Conservation (phyloP, 2,329 filamentous ascomycete genomes). For the Fusarium anthophilum region DNA sequence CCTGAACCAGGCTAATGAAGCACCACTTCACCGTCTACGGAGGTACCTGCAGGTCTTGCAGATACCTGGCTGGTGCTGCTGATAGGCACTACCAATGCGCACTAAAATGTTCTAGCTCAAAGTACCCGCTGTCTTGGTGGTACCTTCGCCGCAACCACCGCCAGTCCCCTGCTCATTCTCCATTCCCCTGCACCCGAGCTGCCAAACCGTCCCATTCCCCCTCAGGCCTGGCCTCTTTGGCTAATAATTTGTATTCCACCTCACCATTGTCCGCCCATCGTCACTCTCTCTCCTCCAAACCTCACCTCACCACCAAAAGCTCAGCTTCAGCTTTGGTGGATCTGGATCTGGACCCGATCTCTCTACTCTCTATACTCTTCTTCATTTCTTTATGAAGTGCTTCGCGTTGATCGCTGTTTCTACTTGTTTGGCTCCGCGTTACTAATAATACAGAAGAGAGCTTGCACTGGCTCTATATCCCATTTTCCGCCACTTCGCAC, state of each 20-base stretch:
- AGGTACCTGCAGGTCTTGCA: slow-evolving; percentile 28
- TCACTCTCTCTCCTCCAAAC: slow-evolving; percentile 27
- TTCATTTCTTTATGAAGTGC: slow-evolving; percentile 31
- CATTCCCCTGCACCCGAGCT: slow-evolving; percentile 36
- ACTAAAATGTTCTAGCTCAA: slow-evolving; percentile 14
- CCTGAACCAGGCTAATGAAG: slow-evolving; percentile 42
- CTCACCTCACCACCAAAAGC: slow-evolving; percentile 11
- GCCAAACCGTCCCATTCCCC: slow-evolving; percentile 40
- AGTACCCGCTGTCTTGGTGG: slow-evolving; percentile 26
- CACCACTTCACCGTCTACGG: slow-evolving; percentile 30
- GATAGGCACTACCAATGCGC: not conserved
- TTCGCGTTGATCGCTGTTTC: slow-evolving; percentile 42
- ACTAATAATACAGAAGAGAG: slow-evolving; percentile 38
- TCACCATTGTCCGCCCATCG: slow-evolving; percentile 22
- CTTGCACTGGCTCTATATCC: not conserved
- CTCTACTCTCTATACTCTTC: slow-evolving; percentile 19
- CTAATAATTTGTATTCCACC: slow-evolving; percentile 36
- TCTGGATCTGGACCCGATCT: not conserved
- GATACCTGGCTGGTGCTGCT: slow-evolving; percentile 21
- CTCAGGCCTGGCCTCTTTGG: slow-evolving; percentile 1
- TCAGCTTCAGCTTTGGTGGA: slow-evolving; percentile 16
- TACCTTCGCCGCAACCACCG: slow-evolving; percentile 33
- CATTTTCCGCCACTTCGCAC: slow-evolving; percentile 1
- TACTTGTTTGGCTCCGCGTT: slow-evolving; percentile 19
- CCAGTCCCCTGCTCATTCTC: slow-evolving; percentile 28